Conservation (phyloP, 495 filamentous ascomycete species). For the Evansstolkia leycettana region DNA sequence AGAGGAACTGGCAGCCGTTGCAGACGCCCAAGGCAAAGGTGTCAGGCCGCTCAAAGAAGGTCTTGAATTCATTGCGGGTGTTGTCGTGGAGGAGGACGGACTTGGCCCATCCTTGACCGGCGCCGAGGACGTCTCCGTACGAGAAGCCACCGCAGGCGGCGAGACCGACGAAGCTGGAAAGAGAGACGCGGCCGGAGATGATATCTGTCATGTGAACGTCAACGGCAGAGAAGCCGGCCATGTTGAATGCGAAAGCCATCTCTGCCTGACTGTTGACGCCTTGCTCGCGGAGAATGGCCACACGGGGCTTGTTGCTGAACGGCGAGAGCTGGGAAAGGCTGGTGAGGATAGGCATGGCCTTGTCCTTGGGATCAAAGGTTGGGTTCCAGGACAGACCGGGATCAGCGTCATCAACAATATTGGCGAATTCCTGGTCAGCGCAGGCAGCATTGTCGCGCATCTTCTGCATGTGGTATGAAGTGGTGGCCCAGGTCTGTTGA, state of each 20-base stretch:
- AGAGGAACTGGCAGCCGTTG: conserved; percentile 96
- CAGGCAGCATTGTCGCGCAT: conserved; percentile 80
- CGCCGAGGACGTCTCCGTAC: conserved; percentile 91
- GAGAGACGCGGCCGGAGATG: conserved; percentile 59
- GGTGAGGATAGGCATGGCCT: conserved; percentile 53
- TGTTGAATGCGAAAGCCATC: conserved; percentile 94
- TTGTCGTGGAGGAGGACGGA: conserved; percentile 75
- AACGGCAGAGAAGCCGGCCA: conserved; percentile 78
- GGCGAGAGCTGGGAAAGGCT: conserved; percentile 48
- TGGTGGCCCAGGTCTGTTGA: conserved; percentile 80
- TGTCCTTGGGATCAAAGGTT: conserved; percentile 70
- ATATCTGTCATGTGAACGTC: conserved; percentile 98
- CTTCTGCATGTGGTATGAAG: conserved; percentile 84
- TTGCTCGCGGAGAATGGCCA: conserved; percentile 90
- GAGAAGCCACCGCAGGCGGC: conserved; percentile 96
- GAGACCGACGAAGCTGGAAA: conserved; percentile 72
- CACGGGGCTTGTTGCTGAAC: conserved; percentile 63
- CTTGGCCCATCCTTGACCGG: conserved; percentile 94
- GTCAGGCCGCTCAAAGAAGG: conserved; percentile 79
- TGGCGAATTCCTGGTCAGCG: conserved; percentile 73
- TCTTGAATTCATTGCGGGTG: conserved; percentile 61
- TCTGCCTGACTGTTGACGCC: conserved; percentile 92
- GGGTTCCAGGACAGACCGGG: conserved; percentile 80
- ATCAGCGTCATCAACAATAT: conserved; percentile 62
- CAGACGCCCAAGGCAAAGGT: conserved; percentile 93